Base-by-base conservation (phyloP, 352 stramenopile genomes). In the Peronospora destructor region DNA sequence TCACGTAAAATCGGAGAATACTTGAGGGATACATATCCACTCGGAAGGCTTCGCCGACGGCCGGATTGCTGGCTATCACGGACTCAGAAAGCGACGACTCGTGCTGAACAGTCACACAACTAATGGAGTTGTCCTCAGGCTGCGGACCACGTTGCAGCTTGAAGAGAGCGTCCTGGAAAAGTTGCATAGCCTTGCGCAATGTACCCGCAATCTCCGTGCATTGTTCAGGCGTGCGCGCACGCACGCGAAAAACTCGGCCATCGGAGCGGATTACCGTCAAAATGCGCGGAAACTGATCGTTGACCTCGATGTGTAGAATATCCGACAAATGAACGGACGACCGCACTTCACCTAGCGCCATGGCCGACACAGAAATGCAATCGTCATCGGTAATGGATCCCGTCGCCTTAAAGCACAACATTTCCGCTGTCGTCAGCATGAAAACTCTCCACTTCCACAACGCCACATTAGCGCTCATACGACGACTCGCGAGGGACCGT, bases 361-460 rank as follows among this genome's bases (percentile, higher is more conserved):
- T 75, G 32, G 50, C 65, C 61, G 50, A 73, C 60, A 60, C 45
- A 13, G 39, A 39, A 21, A 16, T 45, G 13, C 35, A 40, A 19
- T 60, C 61, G 25, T 70, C 61, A 12, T 66, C 52, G 11, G 35
- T 52, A 36, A 65, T 61, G 6, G 56, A 59, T n/a, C 58, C 63
- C 14, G 59, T 68, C 1, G 73, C 71, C 49, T 89, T 89, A 47
- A 89, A 89, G 49, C 73, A 86, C 34, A 89, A 45, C 65, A 89
- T 79, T 57, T 89, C 78, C 0, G 76, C 74, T 4, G 73, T 77
- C 21, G 78, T 89, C 12, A 89, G 59, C 65, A 89, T 82, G 49
- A 87, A 84, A 43, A 82, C 73, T 16, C 78, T 68, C 60, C 84
- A 80, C 48, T 89, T 89, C 78, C 78, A 89, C 34, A 89, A 60